phyloP scores from a whole-genome alignment of 352 stramenopile species.

The Lagenidium sp. region DNA sequence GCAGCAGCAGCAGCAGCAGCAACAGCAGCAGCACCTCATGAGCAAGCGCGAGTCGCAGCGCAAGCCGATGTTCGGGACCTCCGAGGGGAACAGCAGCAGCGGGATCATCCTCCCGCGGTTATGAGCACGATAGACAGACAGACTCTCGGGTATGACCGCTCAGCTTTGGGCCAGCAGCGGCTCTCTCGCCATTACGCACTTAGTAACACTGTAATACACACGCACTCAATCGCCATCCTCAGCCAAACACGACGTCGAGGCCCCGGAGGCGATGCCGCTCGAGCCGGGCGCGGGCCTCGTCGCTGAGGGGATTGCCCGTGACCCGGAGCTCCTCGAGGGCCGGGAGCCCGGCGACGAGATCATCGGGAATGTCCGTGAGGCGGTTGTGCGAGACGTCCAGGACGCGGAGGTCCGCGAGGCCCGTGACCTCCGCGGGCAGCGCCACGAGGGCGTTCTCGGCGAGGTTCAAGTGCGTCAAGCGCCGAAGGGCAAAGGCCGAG shows the following conservation, averaged over 20 bases:
- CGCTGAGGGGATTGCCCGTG: constrained; percentile 29
- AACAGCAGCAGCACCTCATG: too few species aligned
- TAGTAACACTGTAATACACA: too few species aligned
- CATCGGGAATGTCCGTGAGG: constrained; percentile 26
- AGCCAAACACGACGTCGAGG: too few species aligned
- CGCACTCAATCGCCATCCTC: too few species aligned
- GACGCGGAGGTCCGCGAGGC: constrained; percentile 43
- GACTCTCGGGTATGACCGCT: too few species aligned
- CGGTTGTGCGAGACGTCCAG: constrained; percentile 57
- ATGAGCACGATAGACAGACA: constrained; percentile 11
- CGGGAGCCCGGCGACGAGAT: constrained; percentile 26
- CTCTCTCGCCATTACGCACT: too few species aligned
- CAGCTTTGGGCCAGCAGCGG: too few species aligned
- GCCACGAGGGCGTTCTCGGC: constrained; percentile 52
- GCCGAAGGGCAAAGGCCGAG: constrained; percentile 55
- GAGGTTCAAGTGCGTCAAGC: constrained; percentile 49
- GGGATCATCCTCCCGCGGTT: constrained; percentile 45
- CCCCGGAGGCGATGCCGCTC: constrained; percentile 21
- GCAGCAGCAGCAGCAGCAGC: too few species aligned
- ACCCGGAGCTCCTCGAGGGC: constrained; percentile 31
- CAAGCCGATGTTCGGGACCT: constrained; percentile 18
- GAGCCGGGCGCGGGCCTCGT: constrained; percentile 13
- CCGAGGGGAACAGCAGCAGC: constrained; percentile 22
- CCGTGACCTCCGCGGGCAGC: constrained; percentile 28
- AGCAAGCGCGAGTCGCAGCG: constrained; percentile 36